Base-by-base conservation (phyloP, 805 yeast genomes). In the Kuraishia hungarica region DNA sequence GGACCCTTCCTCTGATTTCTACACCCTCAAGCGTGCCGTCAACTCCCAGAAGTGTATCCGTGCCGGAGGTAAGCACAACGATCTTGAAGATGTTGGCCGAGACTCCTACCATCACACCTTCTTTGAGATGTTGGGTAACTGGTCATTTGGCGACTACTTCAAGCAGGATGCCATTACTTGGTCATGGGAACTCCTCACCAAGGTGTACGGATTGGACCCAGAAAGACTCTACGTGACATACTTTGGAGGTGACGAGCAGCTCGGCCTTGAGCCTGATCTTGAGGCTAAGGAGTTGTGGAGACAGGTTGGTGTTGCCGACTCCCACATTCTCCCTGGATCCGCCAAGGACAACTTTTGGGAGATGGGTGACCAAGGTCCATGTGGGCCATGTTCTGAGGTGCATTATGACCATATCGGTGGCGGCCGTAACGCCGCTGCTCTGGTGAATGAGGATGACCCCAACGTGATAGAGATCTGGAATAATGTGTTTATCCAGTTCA, bases 351-450 rank as follows among this genome's bases (percentile, higher is more conserved):
- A 94, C 75, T 94, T 94, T 73, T 94, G 99, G 99, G 99, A 94
- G 77, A 94, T 94, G 99, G 99, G 99, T 65, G 99, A 96, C 68
- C 98, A 93, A 77, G 99, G 99, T 62, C 99, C 99, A 52, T 94
- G 99, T 78, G 99, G 99, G 59, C 99, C 99, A 53, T 96, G 99
- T 75, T 87, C 96, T 23, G 99, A 94, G 73, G 81, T 94, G 63
- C 99, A 94, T 72, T 94, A 90, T 71, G 99, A 94, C 73, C 85
- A 99, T 74, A 91, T 94, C 61, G 99, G 99, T 61, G 99, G 99
- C 61, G 97, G 98, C 57, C 86, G 99, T 78, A 93, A 94, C 67
- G 99, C 98, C 55, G 78, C 97, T 20, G 65, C 73, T 59, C 78
- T 96, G 60, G 99, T 94, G 64, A 94, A 94, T 70, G 83, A 82